Evolutionary conservation across 2,329 filamentous ascomycete species (phyloP), one percentile per base, ranked within the genome.

Genomic region (Pseudohalonectria lignicola): DNA sequence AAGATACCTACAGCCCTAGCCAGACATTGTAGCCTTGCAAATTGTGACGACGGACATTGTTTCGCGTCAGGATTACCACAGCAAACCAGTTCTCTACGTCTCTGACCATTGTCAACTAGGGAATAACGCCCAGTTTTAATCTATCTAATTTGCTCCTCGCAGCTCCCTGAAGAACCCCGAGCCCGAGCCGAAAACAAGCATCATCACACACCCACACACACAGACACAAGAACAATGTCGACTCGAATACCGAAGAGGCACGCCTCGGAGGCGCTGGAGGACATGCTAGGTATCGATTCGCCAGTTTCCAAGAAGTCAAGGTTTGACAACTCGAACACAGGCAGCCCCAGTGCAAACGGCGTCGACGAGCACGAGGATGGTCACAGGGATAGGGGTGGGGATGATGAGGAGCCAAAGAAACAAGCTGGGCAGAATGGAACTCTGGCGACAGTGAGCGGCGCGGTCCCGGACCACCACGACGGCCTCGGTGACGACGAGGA

Each of bases 231-330:
- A n/a, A 19, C 21, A 12, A 20, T 33, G 28, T 20, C 39, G 21
- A 42, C 37, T 31, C 19, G 15, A 33, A 32, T 23, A 37, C 28
- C 33, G 29, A 25, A 38, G 60, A 69, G 76, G 43, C 68, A 69
- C 41, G 76, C 76, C 40, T 67, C 69, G 21, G 74, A 79, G 54
- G 63, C 73, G 31, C 63, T 80, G 29, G 75, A 78, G 28, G 72
- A 77, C 43, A 54, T 74, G 32, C 56, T 59, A 28, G 71, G 63
- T 39, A 55, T 69, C 40, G 69, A 63, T 35, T 78, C 75, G 23
- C 76, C 76, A 4, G 69, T 67, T 23, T 72, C 72, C 17, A 81
- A 79, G 55, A 69, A 63, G 47, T 75, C 71, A 26, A 65, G 74
- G 43, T 53, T 66, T 26, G 71, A 65, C 45, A 67, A 21, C 15